A percentile compares a stretch with the other conserved stretches of the same genome.
These are phyloP conservation scores for Alternaria solani DNA, from an alignment of 2,329 filamentous ascomycete species.

Conservation along the genomic window DNA sequence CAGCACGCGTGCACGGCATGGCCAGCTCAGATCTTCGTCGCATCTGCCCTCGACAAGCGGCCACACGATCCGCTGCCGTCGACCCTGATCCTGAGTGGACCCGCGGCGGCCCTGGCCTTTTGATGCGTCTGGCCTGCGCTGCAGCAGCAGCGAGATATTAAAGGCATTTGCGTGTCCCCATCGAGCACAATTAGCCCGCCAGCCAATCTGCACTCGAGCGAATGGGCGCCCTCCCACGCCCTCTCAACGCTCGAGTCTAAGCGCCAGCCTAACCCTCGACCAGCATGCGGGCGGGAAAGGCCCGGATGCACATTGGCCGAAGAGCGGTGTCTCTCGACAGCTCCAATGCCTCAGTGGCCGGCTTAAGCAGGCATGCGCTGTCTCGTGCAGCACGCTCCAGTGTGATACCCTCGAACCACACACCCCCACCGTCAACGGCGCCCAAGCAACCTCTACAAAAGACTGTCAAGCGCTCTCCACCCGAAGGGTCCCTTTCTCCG, in stretches of 20 bases:
- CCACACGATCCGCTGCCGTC: slow-evolving; percentile 37
- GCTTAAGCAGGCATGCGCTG: slow-evolving; percentile 39
- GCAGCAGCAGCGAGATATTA: slow-evolving; percentile 35
- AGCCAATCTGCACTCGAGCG: slow-evolving; percentile 29
- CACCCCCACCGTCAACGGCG: slow-evolving; percentile 44
- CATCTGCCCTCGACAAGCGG: slow-evolving; percentile 25
- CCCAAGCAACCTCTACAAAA: slow-evolving; percentile 53
- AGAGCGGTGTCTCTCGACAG: slow-evolving; percentile 27
- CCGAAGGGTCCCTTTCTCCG: slow-evolving; percentile 51
- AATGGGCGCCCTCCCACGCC: slow-evolving; percentile 39
- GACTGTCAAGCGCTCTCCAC: slow-evolving; percentile 52
- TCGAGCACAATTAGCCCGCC: slow-evolving; percentile 35
- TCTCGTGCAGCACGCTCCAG: slow-evolving; percentile 40
- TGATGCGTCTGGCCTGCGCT: slow-evolving; percentile 22
- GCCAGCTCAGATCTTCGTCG: slow-evolving; percentile 39
- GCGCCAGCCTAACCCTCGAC: slow-evolving; percentile 41
- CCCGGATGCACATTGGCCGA: slow-evolving; percentile 43
- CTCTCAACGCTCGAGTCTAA: slow-evolving; percentile 44
- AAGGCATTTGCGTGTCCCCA: slow-evolving; percentile 39
- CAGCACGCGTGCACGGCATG: slow-evolving; percentile 28
- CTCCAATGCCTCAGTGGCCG: slow-evolving; percentile 40
- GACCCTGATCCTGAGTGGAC: slow-evolving; percentile 20
- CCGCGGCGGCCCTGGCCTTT: slow-evolving; percentile 25
- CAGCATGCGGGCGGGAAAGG: slow-evolving; percentile 38
- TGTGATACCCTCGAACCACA: slow-evolving; percentile 43